Evolutionary conservation across 2,329 filamentous ascomycete genomes (phyloP).

Genomic region (Phaeosphaeria sp.): DNA sequence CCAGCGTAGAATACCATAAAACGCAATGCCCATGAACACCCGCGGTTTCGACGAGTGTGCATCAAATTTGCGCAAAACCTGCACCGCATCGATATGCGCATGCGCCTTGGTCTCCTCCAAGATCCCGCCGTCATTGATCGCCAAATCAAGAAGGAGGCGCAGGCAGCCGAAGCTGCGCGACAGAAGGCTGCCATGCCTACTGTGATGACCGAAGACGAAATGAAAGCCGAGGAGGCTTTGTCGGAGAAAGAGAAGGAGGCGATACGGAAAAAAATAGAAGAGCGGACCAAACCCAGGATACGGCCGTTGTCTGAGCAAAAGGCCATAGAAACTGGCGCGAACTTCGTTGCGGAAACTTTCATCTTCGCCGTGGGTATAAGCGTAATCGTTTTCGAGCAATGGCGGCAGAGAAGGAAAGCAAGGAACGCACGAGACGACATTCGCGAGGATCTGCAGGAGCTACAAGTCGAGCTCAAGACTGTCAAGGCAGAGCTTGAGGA

Average conservation of each 20-base stretch:
- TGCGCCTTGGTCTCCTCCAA: conserved; percentile 69
- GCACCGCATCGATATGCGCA: conserved; percentile 72
- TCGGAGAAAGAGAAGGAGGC: conserved; percentile 56
- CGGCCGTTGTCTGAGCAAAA: conserved; percentile 70
- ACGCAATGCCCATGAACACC: conserved; percentile 71
- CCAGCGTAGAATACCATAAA: conserved; percentile 69
- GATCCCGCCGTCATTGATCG: conserved; percentile 64
- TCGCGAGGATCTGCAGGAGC: conserved; percentile 63
- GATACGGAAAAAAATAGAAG: conserved; percentile 52
- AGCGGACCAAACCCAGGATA: conserved; percentile 60
- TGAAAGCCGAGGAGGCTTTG: conserved; percentile 62
- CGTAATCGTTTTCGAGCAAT: conserved; percentile 68
- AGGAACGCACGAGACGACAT: conserved; percentile 66
- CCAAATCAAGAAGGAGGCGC: conserved; percentile 61
- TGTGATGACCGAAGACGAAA: conserved; percentile 68
- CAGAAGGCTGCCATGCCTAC: conserved; percentile 61
- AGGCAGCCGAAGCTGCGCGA: conserved; percentile 62
- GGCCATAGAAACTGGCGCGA: conserved; percentile 72
- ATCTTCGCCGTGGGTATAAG: conserved; percentile 69
- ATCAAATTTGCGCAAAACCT: conserved; percentile 68
- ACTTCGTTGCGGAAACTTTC: conserved; percentile 72
- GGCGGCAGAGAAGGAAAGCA: conserved; percentile 67
- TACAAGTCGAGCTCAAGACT: conserved; percentile 57
- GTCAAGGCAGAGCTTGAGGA: conserved; percentile 51
- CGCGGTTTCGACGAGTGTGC: conserved; percentile 68